Percentiles rank a stretch among this genome's conserved stretches.
These are phyloP conservation scores for Amaranthus hypochondriacus DNA, from an alignment of 148 eudicot species.

Conservation along the genomic window DNA sequence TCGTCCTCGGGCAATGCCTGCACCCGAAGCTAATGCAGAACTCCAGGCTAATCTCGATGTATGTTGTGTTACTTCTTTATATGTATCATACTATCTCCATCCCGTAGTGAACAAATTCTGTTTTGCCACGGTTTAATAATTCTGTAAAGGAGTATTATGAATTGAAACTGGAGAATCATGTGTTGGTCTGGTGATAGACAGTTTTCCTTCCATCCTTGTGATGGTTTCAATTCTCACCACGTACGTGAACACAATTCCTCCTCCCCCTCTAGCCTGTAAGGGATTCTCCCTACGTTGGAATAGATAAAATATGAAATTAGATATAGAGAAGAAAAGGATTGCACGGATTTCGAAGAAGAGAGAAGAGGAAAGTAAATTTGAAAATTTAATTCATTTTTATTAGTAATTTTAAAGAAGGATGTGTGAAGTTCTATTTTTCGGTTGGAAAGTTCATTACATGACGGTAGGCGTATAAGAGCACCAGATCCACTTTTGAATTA, in stretches of 20 bases:
- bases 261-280: too few species aligned
- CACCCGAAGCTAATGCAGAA: constrained; percentile 97
- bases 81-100: not conserved
- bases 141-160: too few species aligned
- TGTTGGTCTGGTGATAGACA: not conserved
- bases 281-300: not conserved
- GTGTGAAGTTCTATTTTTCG: not conserved
- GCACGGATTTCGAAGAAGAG: not conserved
- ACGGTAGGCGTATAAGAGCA: not conserved
- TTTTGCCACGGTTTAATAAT: too few species aligned
- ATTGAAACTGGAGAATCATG: too few species aligned
- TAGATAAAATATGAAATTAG: not conserved
- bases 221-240: too few species aligned
- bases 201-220: not conserved
- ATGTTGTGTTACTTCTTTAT: constrained; percentile 20
- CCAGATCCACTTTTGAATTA: not conserved
- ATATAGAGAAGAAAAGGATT: not conserved
- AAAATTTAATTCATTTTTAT: not conserved
- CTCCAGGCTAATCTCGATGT: constrained; percentile 91
- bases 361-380: not conserved
- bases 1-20: constrained; percentile 64
- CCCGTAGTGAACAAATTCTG: not conserved
- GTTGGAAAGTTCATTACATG: not conserved
- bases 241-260: too few species aligned
- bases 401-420: not conserved